phyloP scores from a whole-genome alignment of 768 basidiomycete genomes.

The Naganishia friedmannii region DNA sequence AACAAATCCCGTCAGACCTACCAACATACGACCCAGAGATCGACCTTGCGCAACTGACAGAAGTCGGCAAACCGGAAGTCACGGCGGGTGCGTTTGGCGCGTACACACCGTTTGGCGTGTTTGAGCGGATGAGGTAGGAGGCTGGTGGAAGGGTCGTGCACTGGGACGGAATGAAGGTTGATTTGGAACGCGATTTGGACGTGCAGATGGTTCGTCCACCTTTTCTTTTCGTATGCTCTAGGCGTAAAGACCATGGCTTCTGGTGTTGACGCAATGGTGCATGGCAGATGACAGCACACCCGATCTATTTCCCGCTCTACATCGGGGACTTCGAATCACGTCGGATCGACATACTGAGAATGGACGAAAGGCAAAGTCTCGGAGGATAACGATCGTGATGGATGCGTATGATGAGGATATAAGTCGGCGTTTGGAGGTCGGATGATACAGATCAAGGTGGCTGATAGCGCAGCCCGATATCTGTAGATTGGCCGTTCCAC shows the following conservation, averaged over 20 bases:
- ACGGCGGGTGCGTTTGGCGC: slow-evolving; percentile 45
- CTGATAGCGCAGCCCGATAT: slow-evolving; percentile 31
- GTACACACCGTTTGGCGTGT: slow-evolving; percentile 37
- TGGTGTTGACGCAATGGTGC: too few relatives aligned
- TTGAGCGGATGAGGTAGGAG: slow-evolving; percentile 34
- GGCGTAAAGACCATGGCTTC: too few relatives aligned
- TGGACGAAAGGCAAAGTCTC: slow-evolving; percentile 27
- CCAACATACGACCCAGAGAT: slow-evolving; percentile 35
- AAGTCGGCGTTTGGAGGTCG: too few relatives aligned
- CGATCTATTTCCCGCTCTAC: slow-evolving; percentile 48
- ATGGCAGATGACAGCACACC: slow-evolving; percentile 42
- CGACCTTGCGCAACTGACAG: slow-evolving; percentile 43
- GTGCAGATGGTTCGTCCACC: slow-evolving; percentile 39
- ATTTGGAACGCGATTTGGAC: slow-evolving; percentile 37
- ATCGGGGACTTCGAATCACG: slow-evolving; percentile 42
- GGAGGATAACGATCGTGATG: slow-evolving; percentile 42
- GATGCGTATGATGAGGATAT: slow-evolving; percentile 44
- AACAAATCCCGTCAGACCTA: slow-evolving; percentile 39
- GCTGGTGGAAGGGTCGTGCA: slow-evolving; percentile 37
- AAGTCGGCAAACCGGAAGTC: slow-evolving; percentile 36
- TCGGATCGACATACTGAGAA: slow-evolving; percentile 16
- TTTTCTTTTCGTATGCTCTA: not conserved
- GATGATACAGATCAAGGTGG: too few relatives aligned
- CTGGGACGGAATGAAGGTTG: slow-evolving; percentile 38
- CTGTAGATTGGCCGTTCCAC: slow-evolving; percentile 35